Conservation (phyloP, 176 grass and related monocot genomes). For the Poa pratensis region DNA sequence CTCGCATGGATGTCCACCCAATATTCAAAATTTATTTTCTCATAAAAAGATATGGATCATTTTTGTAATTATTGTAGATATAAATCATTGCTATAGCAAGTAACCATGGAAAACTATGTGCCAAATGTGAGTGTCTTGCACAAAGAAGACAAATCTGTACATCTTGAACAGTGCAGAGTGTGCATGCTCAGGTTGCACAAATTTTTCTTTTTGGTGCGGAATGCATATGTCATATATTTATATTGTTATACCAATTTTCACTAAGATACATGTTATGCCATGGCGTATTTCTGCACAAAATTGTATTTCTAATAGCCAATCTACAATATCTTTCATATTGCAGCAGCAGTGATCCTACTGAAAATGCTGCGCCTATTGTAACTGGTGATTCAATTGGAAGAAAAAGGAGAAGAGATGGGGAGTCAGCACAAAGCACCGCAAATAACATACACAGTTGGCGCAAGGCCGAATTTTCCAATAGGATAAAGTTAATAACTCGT, state of each 20-base stretch:
- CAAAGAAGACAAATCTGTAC: not conserved
- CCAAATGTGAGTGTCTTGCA: not conserved
- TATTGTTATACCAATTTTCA: not conserved
- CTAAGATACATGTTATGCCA: not conserved
- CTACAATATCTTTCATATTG: not conserved
- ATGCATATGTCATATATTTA: not conserved
- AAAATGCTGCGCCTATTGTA: not conserved
- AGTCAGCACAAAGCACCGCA: not conserved
- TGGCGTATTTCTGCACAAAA: not conserved
- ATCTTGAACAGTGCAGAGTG: not conserved
- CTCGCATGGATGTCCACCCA: not conserved
- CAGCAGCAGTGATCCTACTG: not conserved
- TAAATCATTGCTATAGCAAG: not conserved
- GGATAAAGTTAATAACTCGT: not conserved
- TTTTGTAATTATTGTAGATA: not conserved
- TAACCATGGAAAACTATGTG: not conserved
- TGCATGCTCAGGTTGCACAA: not conserved
- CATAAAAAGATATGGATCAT: not conserved
- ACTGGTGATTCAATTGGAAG: not conserved
- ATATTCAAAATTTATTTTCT: not conserved
- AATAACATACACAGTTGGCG: not conserved
- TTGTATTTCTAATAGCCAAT: not conserved
- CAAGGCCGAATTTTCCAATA: not conserved
- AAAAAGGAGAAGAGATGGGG: constrained; percentile 1
- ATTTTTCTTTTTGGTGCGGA: not conserved